Evolutionary conservation across 192 early-diverging fungal genomes (phyloP), one percentile per base, ranked within the genome.

Genomic region (Coemansia sp.): DNA sequence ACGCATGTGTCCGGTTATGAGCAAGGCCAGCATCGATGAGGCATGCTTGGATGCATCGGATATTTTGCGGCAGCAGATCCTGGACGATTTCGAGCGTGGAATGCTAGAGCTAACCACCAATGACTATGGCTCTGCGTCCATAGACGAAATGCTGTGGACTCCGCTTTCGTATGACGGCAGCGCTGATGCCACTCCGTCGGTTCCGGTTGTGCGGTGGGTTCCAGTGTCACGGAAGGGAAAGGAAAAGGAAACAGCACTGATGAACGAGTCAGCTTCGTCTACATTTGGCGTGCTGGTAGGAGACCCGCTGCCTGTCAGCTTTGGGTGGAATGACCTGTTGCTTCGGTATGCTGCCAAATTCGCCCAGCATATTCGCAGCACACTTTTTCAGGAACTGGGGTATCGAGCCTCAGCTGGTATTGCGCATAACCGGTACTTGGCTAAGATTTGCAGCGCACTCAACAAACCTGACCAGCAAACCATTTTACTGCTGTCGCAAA

Each of bases 401-500:
- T 94, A 90, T 53, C 91, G 88, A 0, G 91, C 91, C 21, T 90
- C 88, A 6, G 84, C 86, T 12, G 87, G 87, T 7, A 84, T 98
- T 20, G 84, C 91, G 6, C 91, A 93, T 66, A 94, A 92, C 69
- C 89, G 89, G 41, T 84, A 85, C 3, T 66, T 93, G 16, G 88
- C 92, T 2, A 98, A 98, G 63, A 71, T 98, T 5, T 84, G 90
- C 43, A 90, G 88, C 26, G 87, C 83, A 1, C 43, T 88, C 47
- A 87, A 96, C 66, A 96, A 96, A 40, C 93, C 93, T 2, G 83
- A 88, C 62, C 70, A 66, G 26, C 56, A 96, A 82, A 93, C 91
- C 0, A 64, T 92, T 20, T 54, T 96, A 4, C 71, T 87, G 26
- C 62, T 81, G 8, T 59, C 69, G 30, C 64, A 82, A 40, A 83